These are phyloP conservation scores for Rhizophagus clarus DNA, from an alignment of 192 early-diverging fungal genomes.

Conservation along the genomic window DNA sequence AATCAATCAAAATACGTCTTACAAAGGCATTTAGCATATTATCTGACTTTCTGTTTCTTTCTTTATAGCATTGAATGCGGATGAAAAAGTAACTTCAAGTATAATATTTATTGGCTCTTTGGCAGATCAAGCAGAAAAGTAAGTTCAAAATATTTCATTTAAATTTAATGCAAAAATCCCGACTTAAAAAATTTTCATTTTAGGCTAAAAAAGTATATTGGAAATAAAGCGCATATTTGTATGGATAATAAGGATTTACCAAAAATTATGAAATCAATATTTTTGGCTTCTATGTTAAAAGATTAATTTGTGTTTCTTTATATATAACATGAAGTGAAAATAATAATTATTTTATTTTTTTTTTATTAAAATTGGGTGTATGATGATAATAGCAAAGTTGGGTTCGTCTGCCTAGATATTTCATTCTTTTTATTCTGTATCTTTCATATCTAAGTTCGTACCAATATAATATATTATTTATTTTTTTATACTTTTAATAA, in stretches of 20 bases:
- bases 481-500: no score
- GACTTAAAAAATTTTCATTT: background rate
- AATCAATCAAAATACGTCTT: slow-evolving; percentile 25
- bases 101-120: slow-evolving; percentile 84
- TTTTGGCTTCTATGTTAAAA: slow-evolving; percentile 64
- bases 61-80: slow-evolving; percentile 61
- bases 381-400: no score
- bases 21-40: slow-evolving; percentile 7
- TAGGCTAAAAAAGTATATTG: slow-evolving; percentile 53
- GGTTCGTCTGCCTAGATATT: no score
- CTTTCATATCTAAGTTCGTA: no score
- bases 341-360: no score
- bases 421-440: no score
- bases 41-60: background rate
- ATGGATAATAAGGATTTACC: slow-evolving; percentile 63
- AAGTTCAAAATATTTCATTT: slow-evolving; percentile 21
- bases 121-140: slow-evolving; percentile 70
- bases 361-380: no score
- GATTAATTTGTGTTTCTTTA: slow-evolving; percentile 32
- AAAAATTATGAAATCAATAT: slow-evolving; percentile 63
- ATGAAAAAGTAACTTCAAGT: slow-evolving; percentile 69
- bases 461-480: no score
- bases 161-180: background rate
- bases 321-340: no score
- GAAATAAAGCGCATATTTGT: slow-evolving; percentile 59